Conservation (phyloP, 208 protist species). For the Trypanosoma platydactyli region DNA sequence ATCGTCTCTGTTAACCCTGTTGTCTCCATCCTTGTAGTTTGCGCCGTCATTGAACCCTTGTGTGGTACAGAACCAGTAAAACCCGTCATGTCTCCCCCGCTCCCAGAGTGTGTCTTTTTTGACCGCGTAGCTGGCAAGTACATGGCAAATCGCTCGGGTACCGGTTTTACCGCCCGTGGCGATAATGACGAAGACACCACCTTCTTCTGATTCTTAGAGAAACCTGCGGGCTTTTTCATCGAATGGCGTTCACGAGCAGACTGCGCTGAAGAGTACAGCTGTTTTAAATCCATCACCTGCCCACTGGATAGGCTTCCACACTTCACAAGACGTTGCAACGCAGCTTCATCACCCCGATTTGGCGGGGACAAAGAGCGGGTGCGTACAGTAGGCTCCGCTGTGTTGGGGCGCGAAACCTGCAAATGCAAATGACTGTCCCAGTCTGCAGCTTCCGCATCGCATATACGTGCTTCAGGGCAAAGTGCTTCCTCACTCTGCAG, state of each 20-base stretch:
- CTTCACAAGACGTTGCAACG: neutral
- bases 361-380: neutral
- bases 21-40: neutral
- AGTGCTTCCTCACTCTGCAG: conserved; percentile 7
- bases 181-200: neutral
- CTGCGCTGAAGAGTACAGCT: conserved; percentile 14
- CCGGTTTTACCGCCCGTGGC: neutral
- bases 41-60: neutral
- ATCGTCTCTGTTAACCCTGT: neutral
- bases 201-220: neutral
- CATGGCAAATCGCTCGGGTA: conserved; percentile 39
- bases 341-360: neutral
- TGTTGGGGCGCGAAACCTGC: neutral
- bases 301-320: neutral
- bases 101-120: neutral
- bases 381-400: neutral
- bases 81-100: conserved; percentile 5
- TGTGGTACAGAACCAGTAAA: neutral
- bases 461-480: neutral
- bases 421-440: neutral
- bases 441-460: neutral
- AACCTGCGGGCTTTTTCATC: neutral
- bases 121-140: conserved; percentile 24
- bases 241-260: neutral
- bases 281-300: conserved; percentile 6